Base-by-base conservation (phyloP, 1,139 yeast genomes). In the Debaryomyces psychrophilus region DNA sequence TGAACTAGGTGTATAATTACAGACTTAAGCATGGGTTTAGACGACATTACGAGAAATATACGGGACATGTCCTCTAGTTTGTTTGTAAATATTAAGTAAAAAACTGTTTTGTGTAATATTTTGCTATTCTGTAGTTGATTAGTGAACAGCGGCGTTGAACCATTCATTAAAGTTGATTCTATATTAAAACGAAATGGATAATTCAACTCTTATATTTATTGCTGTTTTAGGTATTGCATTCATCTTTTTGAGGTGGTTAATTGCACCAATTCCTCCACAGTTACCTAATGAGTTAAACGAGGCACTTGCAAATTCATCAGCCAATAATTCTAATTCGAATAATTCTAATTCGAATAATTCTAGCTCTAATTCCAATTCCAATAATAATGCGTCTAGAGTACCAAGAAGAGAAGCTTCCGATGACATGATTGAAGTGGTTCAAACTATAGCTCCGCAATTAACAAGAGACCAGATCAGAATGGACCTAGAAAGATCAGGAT, bases 391-490 rank as follows among this genome's bases (percentile, higher is more conserved):
- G n/a, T 27, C 41, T 8, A 39, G 45, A 29, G 56, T 67, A 46
- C 44, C 65, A 14, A 69, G 79, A 45, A 79, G 96, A 46, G 76
- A 71, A 2, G 87, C 87, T n/a, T 86, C 90, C 2, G 79, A 76
- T 8, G 83, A 81, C 51, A 92, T 92, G 98, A 76, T 92, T 41
- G 95, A 87, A 54, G 85, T 88, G 0, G 97, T 92, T 1, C 89
- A 84, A 56, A 81, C 90, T 23, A 74, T 92, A 51, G 96, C 90
- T 0, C 97, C 98, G 1, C 74, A 75, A 28, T 69, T 89, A 42
- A 73, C 88, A 0, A 76, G 68, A 7, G 87, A 79, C n/a, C 95
- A 88, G 62, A 89, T 92, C 50, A 71, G 80, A 49, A 69, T 73
- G 50, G 89, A 83, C 58, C 68, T 81, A 53, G 80, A 82, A 58